phyloP scores from a whole-genome alignment of 2,329 filamentous ascomycete genomes.

The Fusarium nygamai region DNA sequence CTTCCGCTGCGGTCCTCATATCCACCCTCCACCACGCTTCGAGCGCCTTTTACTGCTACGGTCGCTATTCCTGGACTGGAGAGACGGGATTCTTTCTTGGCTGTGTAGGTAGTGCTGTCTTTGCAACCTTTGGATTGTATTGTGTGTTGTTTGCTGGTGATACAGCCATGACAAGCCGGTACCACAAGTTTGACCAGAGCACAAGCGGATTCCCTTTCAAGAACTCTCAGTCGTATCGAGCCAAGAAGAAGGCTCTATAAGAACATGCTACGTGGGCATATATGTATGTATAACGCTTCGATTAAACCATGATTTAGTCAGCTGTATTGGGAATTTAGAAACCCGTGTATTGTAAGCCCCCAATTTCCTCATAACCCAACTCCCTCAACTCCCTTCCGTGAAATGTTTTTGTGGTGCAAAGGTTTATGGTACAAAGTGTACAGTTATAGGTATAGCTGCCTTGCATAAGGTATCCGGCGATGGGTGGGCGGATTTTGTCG shows the following conservation, averaged over 20 bases:
- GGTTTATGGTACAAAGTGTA: slow-evolving; percentile 27
- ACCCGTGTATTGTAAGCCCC: slow-evolving; percentile 9
- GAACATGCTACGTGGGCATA: not conserved
- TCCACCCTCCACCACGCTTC: slow-evolving; percentile 73
- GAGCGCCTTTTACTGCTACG: slow-evolving; percentile 74
- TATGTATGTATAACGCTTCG: not conserved
- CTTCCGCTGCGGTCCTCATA: slow-evolving; percentile 71
- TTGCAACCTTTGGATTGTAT: slow-evolving; percentile 65
- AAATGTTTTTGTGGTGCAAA: slow-evolving; percentile 32
- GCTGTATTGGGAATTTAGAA: not conserved
- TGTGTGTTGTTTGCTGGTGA: slow-evolving; percentile 52
- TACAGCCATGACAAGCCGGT: slow-evolving; percentile 50
- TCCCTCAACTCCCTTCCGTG: slow-evolving; percentile 40
- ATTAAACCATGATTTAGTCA: slow-evolving; percentile 26
- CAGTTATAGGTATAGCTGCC: not conserved
- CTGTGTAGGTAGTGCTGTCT: slow-evolving; percentile 62
- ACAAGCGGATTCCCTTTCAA: slow-evolving; percentile 54
- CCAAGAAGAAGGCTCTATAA: slow-evolving; percentile 52
- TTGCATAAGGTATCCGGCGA: no score
- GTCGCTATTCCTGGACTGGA: slow-evolving; percentile 66
- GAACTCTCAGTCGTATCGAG: slow-evolving; percentile 50
- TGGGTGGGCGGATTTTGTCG: not conserved
- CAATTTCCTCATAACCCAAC: slow-evolving; percentile 29
- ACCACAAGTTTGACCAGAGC: slow-evolving; percentile 51
- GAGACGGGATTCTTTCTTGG: slow-evolving; percentile 70